phyloP scores from a whole-genome alignment of 208 protist genomes.

The Tritrichomonas foetus region DNA sequence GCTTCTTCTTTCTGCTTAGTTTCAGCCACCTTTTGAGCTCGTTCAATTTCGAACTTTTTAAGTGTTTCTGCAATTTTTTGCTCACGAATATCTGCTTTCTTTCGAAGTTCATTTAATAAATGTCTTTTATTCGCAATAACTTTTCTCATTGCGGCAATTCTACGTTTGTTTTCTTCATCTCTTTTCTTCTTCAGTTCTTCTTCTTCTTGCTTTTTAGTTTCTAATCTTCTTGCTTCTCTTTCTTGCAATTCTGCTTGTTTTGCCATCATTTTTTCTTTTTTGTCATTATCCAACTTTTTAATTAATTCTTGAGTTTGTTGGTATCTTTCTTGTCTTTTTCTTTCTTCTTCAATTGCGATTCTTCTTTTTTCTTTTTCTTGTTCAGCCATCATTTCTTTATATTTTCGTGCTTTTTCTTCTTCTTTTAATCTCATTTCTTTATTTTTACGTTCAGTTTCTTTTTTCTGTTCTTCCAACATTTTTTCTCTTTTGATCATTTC shows the following conservation, averaged over 20 bases:
- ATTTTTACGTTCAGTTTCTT: not conserved
- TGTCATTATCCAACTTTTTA: not conserved
- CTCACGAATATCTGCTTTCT: not conserved
- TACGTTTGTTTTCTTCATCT: not conserved
- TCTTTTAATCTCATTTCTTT: not conserved
- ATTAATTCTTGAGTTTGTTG: not conserved
- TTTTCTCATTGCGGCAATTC: not conserved
- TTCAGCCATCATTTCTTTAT: not conserved
- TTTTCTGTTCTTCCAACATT: not conserved
- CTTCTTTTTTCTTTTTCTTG: not conserved
- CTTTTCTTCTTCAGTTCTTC: not conserved
- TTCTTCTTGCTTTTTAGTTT: not conserved
- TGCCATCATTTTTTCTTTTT: not conserved
- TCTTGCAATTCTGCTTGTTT: not conserved
- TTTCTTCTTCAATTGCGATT: not conserved
- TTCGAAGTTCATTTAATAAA: not conserved
- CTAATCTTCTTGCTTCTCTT: not conserved
- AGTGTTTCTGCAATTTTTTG: not conserved
- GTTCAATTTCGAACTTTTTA: not conserved
- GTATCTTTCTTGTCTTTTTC: not conserved
- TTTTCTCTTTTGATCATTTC: not conserved
- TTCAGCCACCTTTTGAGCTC: not conserved
- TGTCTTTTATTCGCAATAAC: not conserved
- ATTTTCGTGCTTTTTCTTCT: not conserved
- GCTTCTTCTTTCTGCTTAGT: not conserved